A percentile compares a stretch with the other conserved stretches of the same genome.
These are phyloP conservation scores for Eragrostis tef DNA, from an alignment of 202 grass and related monocot genomes.

Conservation along the genomic window DNA sequence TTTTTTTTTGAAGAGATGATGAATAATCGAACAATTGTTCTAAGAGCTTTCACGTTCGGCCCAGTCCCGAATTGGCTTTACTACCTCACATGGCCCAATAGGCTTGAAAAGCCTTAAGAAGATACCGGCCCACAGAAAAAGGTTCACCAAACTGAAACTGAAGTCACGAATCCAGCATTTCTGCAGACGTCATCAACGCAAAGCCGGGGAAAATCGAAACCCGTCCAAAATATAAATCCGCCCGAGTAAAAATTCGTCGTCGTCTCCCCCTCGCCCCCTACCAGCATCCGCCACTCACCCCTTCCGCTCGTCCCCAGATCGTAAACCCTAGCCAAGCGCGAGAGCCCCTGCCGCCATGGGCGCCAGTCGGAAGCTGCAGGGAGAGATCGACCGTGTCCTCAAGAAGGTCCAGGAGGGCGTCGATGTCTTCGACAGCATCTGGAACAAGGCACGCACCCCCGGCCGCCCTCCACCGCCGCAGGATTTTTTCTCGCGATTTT, in stretches of 20 bases:
- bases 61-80: neutral
- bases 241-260: slow-evolving; percentile 4
- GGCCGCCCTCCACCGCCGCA: neutral
- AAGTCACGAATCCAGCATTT: neutral
- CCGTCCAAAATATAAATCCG: neutral
- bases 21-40: too few relatives aligned
- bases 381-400: slow-evolving; percentile 99
- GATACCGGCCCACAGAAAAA: neutral
- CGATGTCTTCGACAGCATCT: slow-evolving; percentile 98
- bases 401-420: slow-evolving; percentile 99
- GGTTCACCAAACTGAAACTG: neutral
- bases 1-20: too few relatives aligned
- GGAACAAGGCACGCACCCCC: slow-evolving; percentile 77
- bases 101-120: neutral
- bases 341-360: slow-evolving; percentile 58
- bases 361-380: slow-evolving; percentile 91
- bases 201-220: neutral
- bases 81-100: neutral
- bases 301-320: slow-evolving; percentile 32
- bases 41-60: too few relatives aligned
- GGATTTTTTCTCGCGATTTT: neutral
- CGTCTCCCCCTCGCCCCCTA: neutral
- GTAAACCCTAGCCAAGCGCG: slow-evolving; percentile 55
- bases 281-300: neutral
- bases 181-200: neutral